Base-by-base conservation (phyloP, 192 early-diverging fungal genomes). In the Glomus cerebriforme region DNA sequence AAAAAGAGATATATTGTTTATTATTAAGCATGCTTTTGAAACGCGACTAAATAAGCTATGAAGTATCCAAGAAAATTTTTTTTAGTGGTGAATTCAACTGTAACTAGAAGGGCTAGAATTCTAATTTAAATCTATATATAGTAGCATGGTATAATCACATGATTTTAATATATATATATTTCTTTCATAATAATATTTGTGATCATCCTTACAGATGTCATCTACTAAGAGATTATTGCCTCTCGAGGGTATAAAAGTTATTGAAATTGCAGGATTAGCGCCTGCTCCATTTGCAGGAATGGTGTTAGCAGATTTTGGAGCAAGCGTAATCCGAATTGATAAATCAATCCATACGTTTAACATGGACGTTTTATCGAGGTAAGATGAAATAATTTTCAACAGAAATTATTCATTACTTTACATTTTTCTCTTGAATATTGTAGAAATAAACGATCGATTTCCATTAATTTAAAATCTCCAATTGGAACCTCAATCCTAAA, bases 251-350 rank as follows among this genome's bases (percentile, higher is more conserved):
- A 76, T 93, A 34, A 86, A 80, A 31, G 91, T 93, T 2, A 77
- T 93, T 29, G 92, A 93, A 79, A 86, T 93, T 27, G 91, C 90
- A 5, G 92, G 92, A 19, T 81, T 93, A 45, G 89, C 91, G 49
- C 91, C 92, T 37, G 91, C 84, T 1, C 92, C 92, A 0, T 93
- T 90, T 81, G 88, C 90, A 73, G 85, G 88, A 22, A 91, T 92
- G 87, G 82, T 93, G 26, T 81, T 93, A 10, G 82, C 90, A 43
- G 92, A 93, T 77, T 90, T 88, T 85, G 92, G 92, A 15, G 92
- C 91, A 32, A 82, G 88, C 39, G 91, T 93, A 1, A 81, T 93
- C 66, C 88, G 92, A 43, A 83, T 93, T 64, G 92, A 93, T 73
- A 77, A 88, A 29, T 79, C 83, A 3, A 80, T 71, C 2, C 60